Evolutionary conservation across 1,139 yeast genomes (phyloP).

Genomic region (Sporopachydermia cereana): DNA sequence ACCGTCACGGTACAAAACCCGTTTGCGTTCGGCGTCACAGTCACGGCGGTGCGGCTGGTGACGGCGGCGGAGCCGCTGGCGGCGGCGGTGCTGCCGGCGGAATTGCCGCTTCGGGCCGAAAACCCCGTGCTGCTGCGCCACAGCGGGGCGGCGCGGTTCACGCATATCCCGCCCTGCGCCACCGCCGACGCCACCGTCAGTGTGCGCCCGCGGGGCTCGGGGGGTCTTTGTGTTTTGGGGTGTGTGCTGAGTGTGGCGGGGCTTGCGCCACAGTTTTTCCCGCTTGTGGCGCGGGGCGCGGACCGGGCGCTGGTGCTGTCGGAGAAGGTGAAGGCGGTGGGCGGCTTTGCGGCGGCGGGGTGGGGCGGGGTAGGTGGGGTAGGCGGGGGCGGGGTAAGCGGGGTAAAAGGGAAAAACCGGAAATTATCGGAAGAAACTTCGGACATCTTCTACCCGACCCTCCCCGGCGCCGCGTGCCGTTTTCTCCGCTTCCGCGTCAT

Average conservation of each 20-base stretch:
- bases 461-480: conserved; percentile 11
- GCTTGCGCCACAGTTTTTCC: conserved; percentile 27
- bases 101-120: not conserved
- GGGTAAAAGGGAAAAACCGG: not conserved
- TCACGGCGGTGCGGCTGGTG: conserved; percentile 34
- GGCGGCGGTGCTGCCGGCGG: not conserved
- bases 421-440: conserved; percentile 12
- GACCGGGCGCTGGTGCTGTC: conserved; percentile 11
- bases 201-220: conserved; percentile 33
- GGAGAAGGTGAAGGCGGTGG: conserved; percentile 21
- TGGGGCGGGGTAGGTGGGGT: not conserved
- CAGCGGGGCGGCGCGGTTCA: not conserved
- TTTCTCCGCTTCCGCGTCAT: conserved; percentile 31
- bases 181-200: conserved; percentile 29
- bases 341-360: conserved; percentile 12
- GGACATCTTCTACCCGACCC: not conserved
- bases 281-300: conserved; percentile 19
- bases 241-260: conserved; percentile 36
- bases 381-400: not conserved
- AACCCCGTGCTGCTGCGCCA: not conserved
- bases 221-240: conserved; percentile 31
- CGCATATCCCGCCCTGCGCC: conserved; percentile 29
- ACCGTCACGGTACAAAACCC: conserved; percentile 64
- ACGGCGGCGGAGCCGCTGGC: conserved; percentile 13
- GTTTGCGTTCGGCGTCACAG: conserved; percentile 59